A percentile compares a stretch with the other conserved stretches of the same genome.
phyloP scores from a whole-genome alignment of 176 grass and related monocot genomes.

The Phragmites australis region DNA sequence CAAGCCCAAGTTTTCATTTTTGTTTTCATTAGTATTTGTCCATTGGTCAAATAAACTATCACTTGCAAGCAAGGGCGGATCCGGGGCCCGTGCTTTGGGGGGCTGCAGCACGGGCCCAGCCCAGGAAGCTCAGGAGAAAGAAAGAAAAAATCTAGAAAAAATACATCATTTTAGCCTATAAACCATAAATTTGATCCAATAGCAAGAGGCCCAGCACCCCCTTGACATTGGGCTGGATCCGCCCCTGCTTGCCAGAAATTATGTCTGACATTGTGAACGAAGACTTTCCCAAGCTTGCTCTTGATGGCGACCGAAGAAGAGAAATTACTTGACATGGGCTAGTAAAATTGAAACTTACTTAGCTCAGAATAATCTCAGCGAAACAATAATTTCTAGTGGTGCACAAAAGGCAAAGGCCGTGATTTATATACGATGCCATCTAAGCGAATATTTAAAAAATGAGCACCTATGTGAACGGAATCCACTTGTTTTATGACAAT shows the following conservation, averaged over 20 bases:
- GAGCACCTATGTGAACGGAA: background rate
- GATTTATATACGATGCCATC: background rate
- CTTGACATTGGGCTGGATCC: too few species aligned
- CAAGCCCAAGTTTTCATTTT: background rate
- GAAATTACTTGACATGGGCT: slow-evolving; percentile 4
- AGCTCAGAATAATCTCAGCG: background rate
- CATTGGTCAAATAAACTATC: background rate
- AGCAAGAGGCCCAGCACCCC: too few species aligned
- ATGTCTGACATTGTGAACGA: background rate
- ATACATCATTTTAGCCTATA: too few species aligned
- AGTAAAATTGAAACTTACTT: background rate
- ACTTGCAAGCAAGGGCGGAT: too few species aligned
- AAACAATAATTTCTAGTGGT: background rate
- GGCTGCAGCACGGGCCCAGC: too few species aligned
- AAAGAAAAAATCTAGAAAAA: too few species aligned
- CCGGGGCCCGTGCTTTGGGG: too few species aligned
- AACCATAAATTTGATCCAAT: too few species aligned
- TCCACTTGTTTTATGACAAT: background rate
- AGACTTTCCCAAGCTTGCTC: slow-evolving; percentile 3
- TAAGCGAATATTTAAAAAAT: background rate
- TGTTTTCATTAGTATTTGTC: background rate
- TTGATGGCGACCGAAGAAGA: background rate
- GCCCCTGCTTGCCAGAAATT: background rate
- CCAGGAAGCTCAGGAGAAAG: too few species aligned
- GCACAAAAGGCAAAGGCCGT: background rate